Conservation (phyloP, 2,329 filamentous ascomycete species). For the Cladobotryum protrusum region DNA sequence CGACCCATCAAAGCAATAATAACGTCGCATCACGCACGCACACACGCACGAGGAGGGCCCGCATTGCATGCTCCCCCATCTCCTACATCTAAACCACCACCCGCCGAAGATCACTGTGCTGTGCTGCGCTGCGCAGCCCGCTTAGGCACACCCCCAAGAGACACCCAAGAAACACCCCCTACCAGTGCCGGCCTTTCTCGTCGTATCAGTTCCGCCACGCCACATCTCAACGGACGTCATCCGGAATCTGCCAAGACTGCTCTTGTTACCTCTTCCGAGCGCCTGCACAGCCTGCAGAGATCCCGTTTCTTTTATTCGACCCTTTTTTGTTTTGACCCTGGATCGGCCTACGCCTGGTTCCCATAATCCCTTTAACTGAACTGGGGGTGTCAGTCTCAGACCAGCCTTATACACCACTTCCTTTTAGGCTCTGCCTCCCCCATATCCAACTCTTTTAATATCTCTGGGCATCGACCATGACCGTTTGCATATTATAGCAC, state of each 20-base stretch:
- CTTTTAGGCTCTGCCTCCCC: neutral
- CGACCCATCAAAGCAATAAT: too few species aligned
- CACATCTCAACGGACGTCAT: conserved; percentile 18
- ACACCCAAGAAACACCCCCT: neutral
- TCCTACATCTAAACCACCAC: too few species aligned
- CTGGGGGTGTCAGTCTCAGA: conserved; percentile 4
- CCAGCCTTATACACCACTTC: too few species aligned
- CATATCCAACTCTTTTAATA: conserved; percentile 6
- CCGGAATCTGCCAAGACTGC: conserved; percentile 17
- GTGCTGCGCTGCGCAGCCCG: too few species aligned
- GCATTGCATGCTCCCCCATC: too few species aligned
- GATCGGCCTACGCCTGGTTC: conserved; percentile 4
- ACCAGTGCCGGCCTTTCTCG: conserved; percentile 4
- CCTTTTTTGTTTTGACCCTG: conserved; percentile 2
- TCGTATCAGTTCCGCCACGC: conserved; percentile 13
- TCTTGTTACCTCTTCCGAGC: conserved; percentile 11
- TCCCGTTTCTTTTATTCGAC: conserved; percentile 10
- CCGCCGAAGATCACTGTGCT: too few species aligned
- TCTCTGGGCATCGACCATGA: conserved; percentile 27
- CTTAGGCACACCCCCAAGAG: too few species aligned
- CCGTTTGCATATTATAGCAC: conserved; percentile 30
- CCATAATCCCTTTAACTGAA: conserved; percentile 7
- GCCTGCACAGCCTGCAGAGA: conserved; percentile 1
- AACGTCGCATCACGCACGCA: too few species aligned
- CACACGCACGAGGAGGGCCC: too few species aligned